phyloP scores from a whole-genome alignment of 1,284 basidiomycete genomes.

The Lentinula novae-zelandiae region DNA sequence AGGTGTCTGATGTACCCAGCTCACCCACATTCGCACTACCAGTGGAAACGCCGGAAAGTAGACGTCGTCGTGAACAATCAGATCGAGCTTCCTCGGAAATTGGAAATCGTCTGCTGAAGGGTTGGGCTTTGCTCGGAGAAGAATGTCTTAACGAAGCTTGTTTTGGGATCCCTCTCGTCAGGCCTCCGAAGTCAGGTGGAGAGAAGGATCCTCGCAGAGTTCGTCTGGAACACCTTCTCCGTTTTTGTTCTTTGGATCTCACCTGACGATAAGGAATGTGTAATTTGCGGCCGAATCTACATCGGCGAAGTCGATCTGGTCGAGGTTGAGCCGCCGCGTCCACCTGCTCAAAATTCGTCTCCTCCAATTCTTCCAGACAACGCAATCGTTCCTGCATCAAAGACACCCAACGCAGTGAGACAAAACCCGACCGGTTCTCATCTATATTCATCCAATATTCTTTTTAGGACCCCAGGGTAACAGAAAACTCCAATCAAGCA shows the following conservation, averaged over 20 bases:
- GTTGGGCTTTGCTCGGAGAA: constrained; percentile 83
- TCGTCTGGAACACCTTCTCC: constrained; percentile 7
- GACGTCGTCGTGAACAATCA: constrained; percentile 71
- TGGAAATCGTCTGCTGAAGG: constrained; percentile 68
- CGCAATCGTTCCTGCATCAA: not conserved
- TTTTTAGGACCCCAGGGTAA: not conserved
- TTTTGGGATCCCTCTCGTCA: constrained; percentile 70
- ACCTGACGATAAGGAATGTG: constrained; percentile 59
- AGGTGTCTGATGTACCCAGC: constrained; percentile 55
- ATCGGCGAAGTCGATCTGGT: constrained; percentile 46
- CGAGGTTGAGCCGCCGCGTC: constrained; percentile 47
- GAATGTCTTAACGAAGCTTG: constrained; percentile 69
- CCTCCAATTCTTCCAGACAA: not conserved
- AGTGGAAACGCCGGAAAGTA: constrained; percentile 57
- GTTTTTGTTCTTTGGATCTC: constrained; percentile 7
- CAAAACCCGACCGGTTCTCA: not conserved
- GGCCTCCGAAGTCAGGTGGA: constrained; percentile 61
- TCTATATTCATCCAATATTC: not conserved
- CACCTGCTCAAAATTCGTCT: constrained; percentile 11
- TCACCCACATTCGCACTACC: constrained; percentile 61
- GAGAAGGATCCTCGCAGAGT: constrained; percentile 66
- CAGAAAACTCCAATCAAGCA: not conserved
- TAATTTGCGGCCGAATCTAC: constrained; percentile 66
- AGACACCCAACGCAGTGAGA: not conserved
- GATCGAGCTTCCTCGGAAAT: constrained; percentile 76